A percentile compares a stretch with the other conserved stretches of the same genome.
phyloP scores from a whole-genome alignment of 2,329 filamentous ascomycete genomes.

The Mollisia scopiformis region DNA sequence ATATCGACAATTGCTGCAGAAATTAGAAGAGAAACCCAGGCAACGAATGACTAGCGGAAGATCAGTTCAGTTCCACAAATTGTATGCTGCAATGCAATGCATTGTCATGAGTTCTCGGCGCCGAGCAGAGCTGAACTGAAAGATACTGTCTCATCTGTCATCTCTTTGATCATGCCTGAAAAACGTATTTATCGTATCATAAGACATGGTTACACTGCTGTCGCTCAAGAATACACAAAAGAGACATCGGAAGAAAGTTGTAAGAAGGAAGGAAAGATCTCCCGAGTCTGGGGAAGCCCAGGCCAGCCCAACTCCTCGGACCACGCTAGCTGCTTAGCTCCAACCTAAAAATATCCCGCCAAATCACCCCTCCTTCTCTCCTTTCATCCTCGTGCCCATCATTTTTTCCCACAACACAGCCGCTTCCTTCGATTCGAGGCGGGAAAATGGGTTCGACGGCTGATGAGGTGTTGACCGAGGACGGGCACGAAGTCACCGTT shows the following conservation, averaged over 20 bases:
- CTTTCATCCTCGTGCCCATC: neutral
- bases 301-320: neutral
- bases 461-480: neutral
- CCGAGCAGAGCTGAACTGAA: too few relatives aligned
- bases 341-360: neutral
- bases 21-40: too few relatives aligned
- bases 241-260: neutral
- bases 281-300: neutral
- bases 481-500: constrained; percentile 55
- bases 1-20: too few relatives aligned
- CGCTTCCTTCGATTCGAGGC: neutral
- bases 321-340: neutral
- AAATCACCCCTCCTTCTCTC: neutral
- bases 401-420: neutral
- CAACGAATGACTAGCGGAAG: too few relatives aligned
- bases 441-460: constrained; percentile 24
- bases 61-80: too few relatives aligned
- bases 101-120: too few relatives aligned
- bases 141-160: neutral
- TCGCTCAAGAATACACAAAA: neutral
- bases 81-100: too few relatives aligned
- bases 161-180: neutral
- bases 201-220: neutral
- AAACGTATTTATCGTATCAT: neutral
- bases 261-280: neutral